These are phyloP conservation scores for Naganishia albida DNA, from an alignment of 1,284 basidiomycete genomes.

Conservation along the genomic window DNA sequence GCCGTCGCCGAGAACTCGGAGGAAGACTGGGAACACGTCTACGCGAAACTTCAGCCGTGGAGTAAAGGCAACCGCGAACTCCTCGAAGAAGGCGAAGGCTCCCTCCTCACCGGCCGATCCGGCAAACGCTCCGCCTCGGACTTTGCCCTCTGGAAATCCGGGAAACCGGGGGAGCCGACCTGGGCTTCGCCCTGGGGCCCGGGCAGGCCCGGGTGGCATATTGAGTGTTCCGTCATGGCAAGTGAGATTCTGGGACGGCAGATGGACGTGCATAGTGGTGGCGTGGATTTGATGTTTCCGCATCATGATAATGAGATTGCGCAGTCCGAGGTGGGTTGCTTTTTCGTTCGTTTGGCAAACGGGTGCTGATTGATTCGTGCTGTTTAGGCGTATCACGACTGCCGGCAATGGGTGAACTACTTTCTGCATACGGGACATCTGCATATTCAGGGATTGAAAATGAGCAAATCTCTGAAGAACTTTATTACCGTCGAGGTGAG, in stretches of 20 bases:
- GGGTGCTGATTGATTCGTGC: neutral
- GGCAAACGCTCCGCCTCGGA: conserved; percentile 65
- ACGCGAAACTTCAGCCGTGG: conserved; percentile 95
- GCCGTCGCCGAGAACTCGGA: conserved; percentile 56
- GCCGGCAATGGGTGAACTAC: conserved; percentile 95
- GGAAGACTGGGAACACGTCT: conserved; percentile 65
- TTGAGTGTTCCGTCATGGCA: conserved; percentile 99
- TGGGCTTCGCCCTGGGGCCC: conserved; percentile 97
- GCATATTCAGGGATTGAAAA: conserved; percentile 98
- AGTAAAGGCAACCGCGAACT: conserved; percentile 89
- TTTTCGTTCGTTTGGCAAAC: neutral
- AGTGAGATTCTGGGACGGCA: conserved; percentile 85
- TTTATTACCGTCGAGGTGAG: conserved; percentile 96
- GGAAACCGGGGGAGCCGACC: conserved; percentile 94
- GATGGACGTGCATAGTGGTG: conserved; percentile 98
- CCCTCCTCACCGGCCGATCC: conserved; percentile 64
- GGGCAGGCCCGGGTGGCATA: conserved; percentile 99
- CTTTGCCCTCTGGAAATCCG: conserved; percentile 98
- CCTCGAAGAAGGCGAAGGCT: conserved; percentile 89
- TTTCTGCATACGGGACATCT: conserved; percentile 98
- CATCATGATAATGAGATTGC: conserved; percentile 99
- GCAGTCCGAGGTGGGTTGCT: conserved; percentile 76
- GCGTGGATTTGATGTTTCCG: conserved; percentile 94
- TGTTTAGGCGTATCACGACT: conserved; percentile 82
- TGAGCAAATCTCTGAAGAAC: conserved; percentile 99